Conservation (phyloP, 495 filamentous ascomycete genomes). For the Ramalina peruviana region DNA sequence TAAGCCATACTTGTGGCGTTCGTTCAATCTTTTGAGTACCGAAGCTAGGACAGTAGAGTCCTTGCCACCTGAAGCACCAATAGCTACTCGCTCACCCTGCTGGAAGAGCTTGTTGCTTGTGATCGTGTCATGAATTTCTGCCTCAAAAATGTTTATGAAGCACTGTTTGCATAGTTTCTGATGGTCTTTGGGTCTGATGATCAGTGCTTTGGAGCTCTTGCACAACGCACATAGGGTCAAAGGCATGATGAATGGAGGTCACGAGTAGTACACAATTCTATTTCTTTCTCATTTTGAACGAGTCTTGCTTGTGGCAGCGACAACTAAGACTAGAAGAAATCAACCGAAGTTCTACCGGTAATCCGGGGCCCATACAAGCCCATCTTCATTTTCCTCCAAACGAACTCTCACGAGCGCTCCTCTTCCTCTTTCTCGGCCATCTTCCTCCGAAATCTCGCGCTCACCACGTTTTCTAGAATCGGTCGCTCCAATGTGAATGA, state of each 20-base stretch:
- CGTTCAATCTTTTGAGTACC: slow-evolving; percentile 87
- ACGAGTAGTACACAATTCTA: neutral
- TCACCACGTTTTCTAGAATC: no score
- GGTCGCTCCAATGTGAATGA: no score
- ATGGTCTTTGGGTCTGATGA: slow-evolving; percentile 86
- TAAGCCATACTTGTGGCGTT: slow-evolving; percentile 74
- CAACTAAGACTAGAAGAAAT: no score
- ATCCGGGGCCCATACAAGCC: no score
- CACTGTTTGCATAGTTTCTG: slow-evolving; percentile 81
- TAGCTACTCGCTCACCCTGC: slow-evolving; percentile 76
- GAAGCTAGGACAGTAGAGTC: slow-evolving; percentile 94
- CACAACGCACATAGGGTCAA: slow-evolving; percentile 59
- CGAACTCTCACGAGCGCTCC: no score
- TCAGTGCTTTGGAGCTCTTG: slow-evolving; percentile 61
- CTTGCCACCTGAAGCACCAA: slow-evolving; percentile 94
- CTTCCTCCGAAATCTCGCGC: no score
- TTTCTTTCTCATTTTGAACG: neutral
- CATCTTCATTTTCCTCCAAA: no score
- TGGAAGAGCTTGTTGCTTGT: slow-evolving; percentile 61
- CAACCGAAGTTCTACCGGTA: no score
- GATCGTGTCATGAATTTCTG: slow-evolving; percentile 90
- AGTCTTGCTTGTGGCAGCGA: no score
- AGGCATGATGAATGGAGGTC: slow-evolving; percentile 28
- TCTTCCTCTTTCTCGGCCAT: no score
- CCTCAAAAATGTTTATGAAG: slow-evolving; percentile 77